Evolutionary conservation across 108 stramenopile species (phyloP).

Genomic region (Bacterosira constricta): DNA sequence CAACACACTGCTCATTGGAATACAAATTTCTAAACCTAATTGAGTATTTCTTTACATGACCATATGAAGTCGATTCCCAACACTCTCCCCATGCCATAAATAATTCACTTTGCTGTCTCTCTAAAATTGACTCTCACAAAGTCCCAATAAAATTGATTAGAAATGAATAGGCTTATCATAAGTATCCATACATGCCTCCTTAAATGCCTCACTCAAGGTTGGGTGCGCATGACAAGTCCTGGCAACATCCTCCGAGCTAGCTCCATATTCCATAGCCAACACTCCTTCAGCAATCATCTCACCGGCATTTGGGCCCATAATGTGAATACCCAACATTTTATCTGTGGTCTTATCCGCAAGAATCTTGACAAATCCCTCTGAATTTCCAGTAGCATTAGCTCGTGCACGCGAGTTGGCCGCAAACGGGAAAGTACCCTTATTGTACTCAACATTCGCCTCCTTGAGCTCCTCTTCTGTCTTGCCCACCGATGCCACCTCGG

Average conservation of each 20-base stretch:
- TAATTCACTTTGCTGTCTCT: not conserved
- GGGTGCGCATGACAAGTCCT: constrained; percentile 99
- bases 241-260: constrained; percentile 98
- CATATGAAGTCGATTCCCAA: too few relatives aligned
- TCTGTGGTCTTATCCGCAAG: constrained; percentile 97
- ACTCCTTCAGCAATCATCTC: constrained; percentile 99
- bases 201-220: constrained; percentile 97
- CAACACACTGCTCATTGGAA: too few relatives aligned
- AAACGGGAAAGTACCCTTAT: constrained; percentile 96
- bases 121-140: not conserved
- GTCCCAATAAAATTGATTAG: constrained; percentile 44
- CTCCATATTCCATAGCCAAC: constrained; percentile 99
- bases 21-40: too few relatives aligned
- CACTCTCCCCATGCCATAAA: too few relatives aligned
- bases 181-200: constrained; percentile 99
- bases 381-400: constrained; percentile 93
- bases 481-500: constrained; percentile 98
- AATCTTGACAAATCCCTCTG: constrained; percentile 98
- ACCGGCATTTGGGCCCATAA: constrained; percentile 99
- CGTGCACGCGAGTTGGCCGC: constrained; percentile 91
- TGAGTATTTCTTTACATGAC: too few relatives aligned
- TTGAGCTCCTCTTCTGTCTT: constrained; percentile 99
- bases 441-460: constrained; percentile 92
- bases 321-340: constrained; percentile 96
- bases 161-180: constrained; percentile 99